Base-by-base conservation (phyloP, 1,284 basidiomycete species). In the Austroboletus rostrupii region DNA sequence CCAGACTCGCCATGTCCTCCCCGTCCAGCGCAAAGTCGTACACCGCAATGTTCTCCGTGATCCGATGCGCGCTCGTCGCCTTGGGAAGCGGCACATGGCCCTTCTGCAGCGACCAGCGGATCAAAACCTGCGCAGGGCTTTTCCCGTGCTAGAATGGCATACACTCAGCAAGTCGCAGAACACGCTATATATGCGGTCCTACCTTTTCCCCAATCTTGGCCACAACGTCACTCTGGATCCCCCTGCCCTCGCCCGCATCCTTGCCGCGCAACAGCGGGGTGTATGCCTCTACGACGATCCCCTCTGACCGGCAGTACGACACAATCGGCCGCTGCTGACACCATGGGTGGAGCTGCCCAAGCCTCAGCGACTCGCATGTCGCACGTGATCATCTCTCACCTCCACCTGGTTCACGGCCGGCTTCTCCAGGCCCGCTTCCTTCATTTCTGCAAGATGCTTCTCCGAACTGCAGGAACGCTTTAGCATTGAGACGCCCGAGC, bases 101-200 rank as follows among this genome's bases (percentile, higher is more conserved):
- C 44, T 76, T 78, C 60, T 87, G 85, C 36, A 89, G 64, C 13
- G 80, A 82, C 85, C 85, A 88, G 5, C 85, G 73, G 40, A 89
- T 69, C 47, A 88, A 70, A 17, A 90, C 70, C 57, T 87, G 86
- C 0, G 82, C 76, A 1, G 75, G 67, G 3, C 71, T 71, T 59
- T 76, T 83, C 32, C 65, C 38, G 31, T 59, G 53, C 65, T 66
- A 26, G 29, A 45, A 33, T 13, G 17, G 31, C 4, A 13, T 5
- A 26, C 33, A 10, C 41, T 62, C 44, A 55, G 48, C 32, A 17
- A 23, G 21, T 8, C 6, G 8, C 35, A n/a, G 35, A 7, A 10
- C 2, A 17, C 35, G 5, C 16, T 36, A 10, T 11, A 26, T 12
- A 14, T 28, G 19, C 13, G 6, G 14, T 16, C 47, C 2, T 28